phyloP scores from a whole-genome alignment of 495 filamentous ascomycete species.

The Beverwykella pulmonaria region DNA sequence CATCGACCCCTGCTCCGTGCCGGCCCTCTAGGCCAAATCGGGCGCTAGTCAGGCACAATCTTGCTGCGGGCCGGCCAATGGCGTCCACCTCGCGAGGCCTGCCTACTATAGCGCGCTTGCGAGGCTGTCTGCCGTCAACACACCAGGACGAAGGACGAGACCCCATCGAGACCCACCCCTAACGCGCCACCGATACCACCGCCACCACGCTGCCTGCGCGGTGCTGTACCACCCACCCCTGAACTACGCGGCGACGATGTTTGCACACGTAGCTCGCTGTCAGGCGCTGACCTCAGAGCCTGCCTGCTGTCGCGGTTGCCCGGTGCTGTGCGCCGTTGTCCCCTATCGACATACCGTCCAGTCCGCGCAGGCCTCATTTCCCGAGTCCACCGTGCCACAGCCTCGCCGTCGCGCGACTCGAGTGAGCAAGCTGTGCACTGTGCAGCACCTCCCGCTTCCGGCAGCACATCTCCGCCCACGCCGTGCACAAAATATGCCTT shows the following conservation, averaged over 20 bases:
- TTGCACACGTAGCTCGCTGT: no score
- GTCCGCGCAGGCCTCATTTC: slow-evolving; percentile 19
- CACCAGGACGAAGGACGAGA: no score
- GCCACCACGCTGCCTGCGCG: background rate
- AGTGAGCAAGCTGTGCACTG: background rate
- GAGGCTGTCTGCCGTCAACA: no score
- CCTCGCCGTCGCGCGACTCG: slow-evolving; percentile 3
- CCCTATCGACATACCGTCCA: background rate
- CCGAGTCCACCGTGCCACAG: slow-evolving; percentile 11
- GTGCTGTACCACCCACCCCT: no score
- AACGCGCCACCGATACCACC: background rate
- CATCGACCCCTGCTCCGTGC: background rate
- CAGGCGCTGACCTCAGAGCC: background rate
- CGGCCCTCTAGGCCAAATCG: background rate
- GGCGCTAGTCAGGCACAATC: background rate
- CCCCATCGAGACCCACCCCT: background rate
- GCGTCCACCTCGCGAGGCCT: background rate
- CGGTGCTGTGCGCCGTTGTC: no score
- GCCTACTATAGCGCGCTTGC: no score
- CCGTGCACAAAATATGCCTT: slow-evolving; percentile 9
- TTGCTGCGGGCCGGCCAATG: background rate
- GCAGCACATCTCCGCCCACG: slow-evolving; percentile 13
- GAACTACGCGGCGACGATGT: no score
- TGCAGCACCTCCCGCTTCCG: slow-evolving; percentile 4
- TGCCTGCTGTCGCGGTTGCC: background rate